A percentile compares a stretch with the other conserved stretches of the same genome.
phyloP scores from a whole-genome alignment of 139 green algal genomes.

The Trebouxia sp. region DNA sequence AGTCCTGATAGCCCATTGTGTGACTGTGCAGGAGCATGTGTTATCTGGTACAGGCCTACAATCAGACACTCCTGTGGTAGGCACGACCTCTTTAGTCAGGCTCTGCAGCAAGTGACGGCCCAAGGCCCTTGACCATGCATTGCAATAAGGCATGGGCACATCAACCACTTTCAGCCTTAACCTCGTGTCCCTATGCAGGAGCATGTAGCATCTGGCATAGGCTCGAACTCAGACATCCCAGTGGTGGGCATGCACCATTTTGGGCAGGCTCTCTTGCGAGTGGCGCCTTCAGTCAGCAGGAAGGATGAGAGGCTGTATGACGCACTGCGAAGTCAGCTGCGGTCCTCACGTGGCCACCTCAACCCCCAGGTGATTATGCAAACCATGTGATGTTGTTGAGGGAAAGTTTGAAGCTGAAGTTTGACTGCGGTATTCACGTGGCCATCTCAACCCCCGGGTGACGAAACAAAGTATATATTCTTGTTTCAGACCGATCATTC shows the following conservation, averaged over 20 bases:
- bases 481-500: too few relatives aligned
- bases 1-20: background rate
- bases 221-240: background rate
- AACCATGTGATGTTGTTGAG: background rate
- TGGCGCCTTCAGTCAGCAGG: conserved; percentile 48
- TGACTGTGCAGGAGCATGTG: conserved; percentile 8
- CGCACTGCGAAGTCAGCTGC: conserved; percentile 59
- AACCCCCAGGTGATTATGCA: background rate
- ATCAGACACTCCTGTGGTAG: background rate
- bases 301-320: conserved; percentile 79
- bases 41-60: background rate
- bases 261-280: conserved; percentile 50
- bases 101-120: background rate
- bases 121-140: background rate
- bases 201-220: background rate
- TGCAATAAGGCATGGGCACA: background rate
- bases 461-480: background rate
- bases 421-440: conserved; percentile 41
- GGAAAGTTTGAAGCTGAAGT: too few relatives aligned
- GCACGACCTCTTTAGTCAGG: background rate
- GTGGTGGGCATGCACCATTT: conserved; percentile 72
- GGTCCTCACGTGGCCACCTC: background rate
- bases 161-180: background rate
- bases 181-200: background rate
- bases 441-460: background rate